These are phyloP conservation scores for Hibiscus trionum DNA, from an alignment of 345 rosid species.

Conservation along the genomic window DNA sequence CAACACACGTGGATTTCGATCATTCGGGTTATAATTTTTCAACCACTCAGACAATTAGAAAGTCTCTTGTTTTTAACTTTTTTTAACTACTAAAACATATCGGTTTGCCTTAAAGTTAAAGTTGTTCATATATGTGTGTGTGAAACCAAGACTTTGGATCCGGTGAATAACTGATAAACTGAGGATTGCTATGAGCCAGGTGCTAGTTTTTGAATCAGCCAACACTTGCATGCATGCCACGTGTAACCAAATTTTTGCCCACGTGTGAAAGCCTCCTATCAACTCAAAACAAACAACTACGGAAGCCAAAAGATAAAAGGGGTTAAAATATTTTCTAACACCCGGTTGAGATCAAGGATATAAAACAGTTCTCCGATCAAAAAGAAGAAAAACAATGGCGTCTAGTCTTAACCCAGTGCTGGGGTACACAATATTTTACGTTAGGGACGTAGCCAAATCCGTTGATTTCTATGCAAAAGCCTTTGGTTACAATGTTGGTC, in stretches of 20 bases:
- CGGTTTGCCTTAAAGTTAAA: too few relatives aligned
- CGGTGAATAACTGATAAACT: too few relatives aligned
- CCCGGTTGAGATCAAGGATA: neutral
- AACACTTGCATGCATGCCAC: neutral
- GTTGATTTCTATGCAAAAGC: slow-evolving; percentile 66
- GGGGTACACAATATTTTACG: slow-evolving; percentile 64
- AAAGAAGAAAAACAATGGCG: slow-evolving; percentile 26
- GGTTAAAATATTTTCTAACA: neutral
- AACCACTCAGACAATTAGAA: too few relatives aligned
- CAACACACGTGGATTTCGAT: too few relatives aligned
- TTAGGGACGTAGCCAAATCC: slow-evolving; percentile 60
- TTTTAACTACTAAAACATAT: too few relatives aligned
- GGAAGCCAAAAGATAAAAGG: too few relatives aligned
- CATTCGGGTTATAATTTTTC: too few relatives aligned
- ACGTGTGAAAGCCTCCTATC: neutral
- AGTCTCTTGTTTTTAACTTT: too few relatives aligned
- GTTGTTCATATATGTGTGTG: too few relatives aligned
- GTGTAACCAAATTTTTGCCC: neutral
- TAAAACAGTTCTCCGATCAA: neutral
- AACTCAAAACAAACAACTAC: neutral
- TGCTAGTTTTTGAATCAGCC: neutral
- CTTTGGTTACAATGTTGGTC: slow-evolving; percentile 61
- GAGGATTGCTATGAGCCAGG: neutral
- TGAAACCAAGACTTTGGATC: too few relatives aligned
- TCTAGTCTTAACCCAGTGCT: slow-evolving; percentile 40